Percentiles rank a stretch among this genome's conserved stretches.
Conservation (phyloP, 2,329 filamentous ascomycete genomes). For the Monilinia laxa region DNA sequence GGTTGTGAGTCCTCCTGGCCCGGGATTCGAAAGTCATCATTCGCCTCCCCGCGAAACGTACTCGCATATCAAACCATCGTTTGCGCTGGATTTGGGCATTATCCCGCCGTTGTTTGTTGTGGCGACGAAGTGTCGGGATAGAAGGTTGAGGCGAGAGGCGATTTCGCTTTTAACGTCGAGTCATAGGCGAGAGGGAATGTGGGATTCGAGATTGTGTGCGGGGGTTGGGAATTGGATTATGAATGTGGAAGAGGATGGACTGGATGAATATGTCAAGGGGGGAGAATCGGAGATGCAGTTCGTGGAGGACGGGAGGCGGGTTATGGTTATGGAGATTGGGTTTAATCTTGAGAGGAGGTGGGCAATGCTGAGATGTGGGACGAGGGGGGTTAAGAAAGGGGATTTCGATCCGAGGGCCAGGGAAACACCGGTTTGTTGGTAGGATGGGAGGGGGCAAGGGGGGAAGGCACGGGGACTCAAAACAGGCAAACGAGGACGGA, state of each 20-base stretch:
- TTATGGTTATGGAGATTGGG: slow-evolving; percentile 40
- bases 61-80: slow-evolving; percentile 45
- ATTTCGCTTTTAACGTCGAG: slow-evolving; percentile 33
- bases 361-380: slow-evolving; percentile 37
- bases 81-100: slow-evolving; percentile 38
- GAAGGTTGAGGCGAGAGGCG: slow-evolving; percentile 34
- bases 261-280: slow-evolving; percentile 50
- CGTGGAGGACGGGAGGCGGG: slow-evolving; percentile 33
- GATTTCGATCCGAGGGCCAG: slow-evolving; percentile 33
- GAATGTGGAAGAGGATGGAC: slow-evolving; percentile 42
- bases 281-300: slow-evolving; percentile 51
- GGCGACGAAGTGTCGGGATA: slow-evolving; percentile 37
- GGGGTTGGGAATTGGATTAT: slow-evolving; percentile 35
- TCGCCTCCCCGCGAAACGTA: slow-evolving; percentile 19
- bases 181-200: slow-evolving; percentile 39
- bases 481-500: too few relatives aligned
- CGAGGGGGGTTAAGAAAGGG: slow-evolving; percentile 33
- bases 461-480: too few relatives aligned
- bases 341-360: slow-evolving; percentile 38
- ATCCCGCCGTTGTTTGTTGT: slow-evolving; percentile 39
- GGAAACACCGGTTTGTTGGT: slow-evolving; percentile 33
- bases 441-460: neutral
- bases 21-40: slow-evolving; percentile 23
- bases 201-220: slow-evolving; percentile 36
- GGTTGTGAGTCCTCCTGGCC: neutral